Conservation (phyloP, 257 asterid genomes). For the Galeopsis tetrahit region DNA sequence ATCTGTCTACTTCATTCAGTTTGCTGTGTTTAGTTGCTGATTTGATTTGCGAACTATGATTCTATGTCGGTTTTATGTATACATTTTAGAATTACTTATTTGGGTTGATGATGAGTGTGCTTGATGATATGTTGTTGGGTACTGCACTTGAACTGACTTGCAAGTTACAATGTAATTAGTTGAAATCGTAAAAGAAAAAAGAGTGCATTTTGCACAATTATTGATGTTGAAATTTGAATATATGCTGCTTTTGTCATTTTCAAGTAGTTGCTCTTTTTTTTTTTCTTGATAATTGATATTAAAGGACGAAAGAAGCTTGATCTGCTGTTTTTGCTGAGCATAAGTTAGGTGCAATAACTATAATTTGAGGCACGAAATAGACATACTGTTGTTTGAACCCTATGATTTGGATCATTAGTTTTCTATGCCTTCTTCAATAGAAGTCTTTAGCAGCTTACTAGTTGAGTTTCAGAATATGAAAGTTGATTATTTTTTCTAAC, state of each 20-base stretch:
- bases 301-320: neutral
- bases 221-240: conserved; percentile 19
- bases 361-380: neutral
- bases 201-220: neutral
- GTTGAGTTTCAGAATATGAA: conserved; percentile 11
- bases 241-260: conserved; percentile 17
- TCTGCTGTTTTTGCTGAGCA: neutral
- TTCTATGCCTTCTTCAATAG: conserved; percentile 6
- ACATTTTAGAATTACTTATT: neutral
- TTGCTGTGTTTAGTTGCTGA: conserved; percentile 14
- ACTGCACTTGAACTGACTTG: conserved; percentile 10
- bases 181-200: neutral
- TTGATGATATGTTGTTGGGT: conserved; percentile 25
- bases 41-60: conserved; percentile 33
- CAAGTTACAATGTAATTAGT: conserved; percentile 20
- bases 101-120: conserved; percentile 17
- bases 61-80: neutral
- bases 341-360: neutral
- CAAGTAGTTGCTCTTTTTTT: neutral
- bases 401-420: conserved; percentile 18
- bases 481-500: neutral
- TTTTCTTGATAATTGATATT: neutral
- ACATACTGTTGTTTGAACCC: neutral
- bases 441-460: neutral
- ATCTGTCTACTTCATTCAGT: neutral